Conservation (phyloP, 2,329 filamentous ascomycete genomes). For the Parastagonospora nodorum region DNA sequence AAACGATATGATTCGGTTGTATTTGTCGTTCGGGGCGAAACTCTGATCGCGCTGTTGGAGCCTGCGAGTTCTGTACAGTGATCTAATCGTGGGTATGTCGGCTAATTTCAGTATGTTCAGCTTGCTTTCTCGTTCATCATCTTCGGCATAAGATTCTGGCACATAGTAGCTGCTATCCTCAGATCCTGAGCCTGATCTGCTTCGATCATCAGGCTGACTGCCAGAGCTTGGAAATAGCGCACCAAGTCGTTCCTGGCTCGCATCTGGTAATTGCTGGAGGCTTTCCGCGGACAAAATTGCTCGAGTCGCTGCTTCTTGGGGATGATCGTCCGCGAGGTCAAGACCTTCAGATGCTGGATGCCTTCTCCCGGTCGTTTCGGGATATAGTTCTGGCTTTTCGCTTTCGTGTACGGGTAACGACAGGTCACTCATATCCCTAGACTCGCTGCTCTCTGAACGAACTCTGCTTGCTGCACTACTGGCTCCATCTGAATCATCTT, state of each 20-base stretch:
- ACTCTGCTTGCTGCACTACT: conserved; percentile 40
- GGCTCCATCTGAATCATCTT: conserved; percentile 37
- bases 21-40: conserved; percentile 33
- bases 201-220: not conserved
- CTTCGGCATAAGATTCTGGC: not conserved
- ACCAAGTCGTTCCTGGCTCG: conserved; percentile 25
- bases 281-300: conserved; percentile 26
- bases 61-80: conserved; percentile 31
- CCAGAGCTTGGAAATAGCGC: conserved; percentile 13
- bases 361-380: not conserved
- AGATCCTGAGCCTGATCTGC: not conserved
- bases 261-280: conserved; percentile 32
- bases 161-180: not conserved
- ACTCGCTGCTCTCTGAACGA: conserved; percentile 20
- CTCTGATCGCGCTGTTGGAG: conserved; percentile 33
- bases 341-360: not conserved
- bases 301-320: not conserved
- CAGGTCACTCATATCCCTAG: conserved; percentile 20
- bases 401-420: conserved; percentile 21
- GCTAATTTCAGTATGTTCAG: conserved; percentile 12
- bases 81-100: conserved; percentile 34
- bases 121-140: not conserved
- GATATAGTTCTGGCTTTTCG: not conserved
- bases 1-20: conserved; percentile 39
- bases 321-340: not conserved